phyloP scores from a whole-genome alignment of 257 asterid genomes.

The Galeopsis tetrahit region DNA sequence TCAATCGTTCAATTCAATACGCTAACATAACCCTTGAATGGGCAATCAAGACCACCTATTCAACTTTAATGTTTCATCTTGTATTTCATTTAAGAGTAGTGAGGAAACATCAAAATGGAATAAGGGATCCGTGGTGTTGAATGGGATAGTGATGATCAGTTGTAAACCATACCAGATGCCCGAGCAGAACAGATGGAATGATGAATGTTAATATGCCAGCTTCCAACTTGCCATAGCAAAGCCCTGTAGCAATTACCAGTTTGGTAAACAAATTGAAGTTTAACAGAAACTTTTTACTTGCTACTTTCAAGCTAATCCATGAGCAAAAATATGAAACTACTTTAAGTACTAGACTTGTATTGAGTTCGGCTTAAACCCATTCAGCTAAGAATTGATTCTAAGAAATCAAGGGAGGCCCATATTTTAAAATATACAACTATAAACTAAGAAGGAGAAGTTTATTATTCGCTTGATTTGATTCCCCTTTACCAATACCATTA shows the following conservation, averaged over 20 bases:
- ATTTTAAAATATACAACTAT: background rate
- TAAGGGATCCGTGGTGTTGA: no score
- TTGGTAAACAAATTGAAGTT: background rate
- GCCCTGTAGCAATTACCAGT: conserved; percentile 45
- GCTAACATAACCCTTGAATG: background rate
- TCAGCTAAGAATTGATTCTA: background rate
- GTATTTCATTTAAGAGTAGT: no score
- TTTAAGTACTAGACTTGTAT: background rate
- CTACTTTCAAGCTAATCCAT: background rate
- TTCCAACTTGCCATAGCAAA: conserved; percentile 90
- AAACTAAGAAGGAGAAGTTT: background rate
- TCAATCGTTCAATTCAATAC: background rate
- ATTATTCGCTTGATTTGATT: background rate
- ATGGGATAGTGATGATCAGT: background rate
- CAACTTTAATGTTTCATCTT: no score
- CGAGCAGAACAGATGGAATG: conserved; percentile 79
- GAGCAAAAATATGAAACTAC: conserved; percentile 1
- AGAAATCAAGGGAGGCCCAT: background rate
- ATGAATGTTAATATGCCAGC: conserved; percentile 81
- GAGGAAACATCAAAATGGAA: no score
- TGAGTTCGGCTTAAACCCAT: background rate
- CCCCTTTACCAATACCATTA: background rate
- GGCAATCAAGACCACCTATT: no score
- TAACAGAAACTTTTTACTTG: background rate
- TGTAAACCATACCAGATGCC: conserved; percentile 70